These are phyloP conservation scores for Myriosclerotinia duriaeana DNA, from an alignment of 2,329 filamentous ascomycete species.

Conservation along the genomic window DNA sequence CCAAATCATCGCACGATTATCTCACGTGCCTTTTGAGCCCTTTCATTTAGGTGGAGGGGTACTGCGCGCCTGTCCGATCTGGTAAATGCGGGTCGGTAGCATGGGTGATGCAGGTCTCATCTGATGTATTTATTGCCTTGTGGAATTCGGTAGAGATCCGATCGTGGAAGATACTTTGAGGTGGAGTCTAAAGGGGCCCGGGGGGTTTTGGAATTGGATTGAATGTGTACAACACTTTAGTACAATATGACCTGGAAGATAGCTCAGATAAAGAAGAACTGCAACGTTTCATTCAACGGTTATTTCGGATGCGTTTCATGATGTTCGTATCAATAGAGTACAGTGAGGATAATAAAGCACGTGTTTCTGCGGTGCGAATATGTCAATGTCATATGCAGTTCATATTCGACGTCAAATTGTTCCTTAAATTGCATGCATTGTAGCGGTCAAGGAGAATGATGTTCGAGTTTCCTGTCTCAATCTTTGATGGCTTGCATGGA, in stretches of 20 bases:
- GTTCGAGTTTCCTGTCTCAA: neutral
- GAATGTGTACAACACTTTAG: neutral
- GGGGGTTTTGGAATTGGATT: neutral
- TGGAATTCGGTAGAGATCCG: neutral
- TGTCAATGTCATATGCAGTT: slow-evolving; percentile 19
- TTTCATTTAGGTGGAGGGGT: slow-evolving; percentile 13
- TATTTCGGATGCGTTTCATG: slow-evolving; percentile 18
- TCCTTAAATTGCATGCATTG: slow-evolving; percentile 12
- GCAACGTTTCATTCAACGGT: slow-evolving; percentile 16
- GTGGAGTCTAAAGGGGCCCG: neutral
- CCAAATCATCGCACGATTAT: slow-evolving; percentile 15
- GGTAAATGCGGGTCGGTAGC: neutral
- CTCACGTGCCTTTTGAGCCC: slow-evolving; percentile 16
- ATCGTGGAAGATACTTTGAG: neutral
- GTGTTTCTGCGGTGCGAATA: slow-evolving; percentile 14
- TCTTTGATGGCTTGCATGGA: slow-evolving; percentile 17
- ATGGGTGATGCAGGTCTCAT: slow-evolving; percentile 17
- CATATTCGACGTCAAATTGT: neutral
- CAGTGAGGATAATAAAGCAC: neutral
- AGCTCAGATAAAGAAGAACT: slow-evolving; percentile 6
- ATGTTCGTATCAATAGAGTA: neutral
- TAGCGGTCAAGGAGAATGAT: slow-evolving; percentile 8
- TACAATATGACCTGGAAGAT: neutral
- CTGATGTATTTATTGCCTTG: slow-evolving; percentile 10
- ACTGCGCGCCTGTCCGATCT: slow-evolving; percentile 16